These are phyloP conservation scores for Angophora floribunda DNA, from an alignment of 345 rosid genomes.

Conservation along the genomic window DNA sequence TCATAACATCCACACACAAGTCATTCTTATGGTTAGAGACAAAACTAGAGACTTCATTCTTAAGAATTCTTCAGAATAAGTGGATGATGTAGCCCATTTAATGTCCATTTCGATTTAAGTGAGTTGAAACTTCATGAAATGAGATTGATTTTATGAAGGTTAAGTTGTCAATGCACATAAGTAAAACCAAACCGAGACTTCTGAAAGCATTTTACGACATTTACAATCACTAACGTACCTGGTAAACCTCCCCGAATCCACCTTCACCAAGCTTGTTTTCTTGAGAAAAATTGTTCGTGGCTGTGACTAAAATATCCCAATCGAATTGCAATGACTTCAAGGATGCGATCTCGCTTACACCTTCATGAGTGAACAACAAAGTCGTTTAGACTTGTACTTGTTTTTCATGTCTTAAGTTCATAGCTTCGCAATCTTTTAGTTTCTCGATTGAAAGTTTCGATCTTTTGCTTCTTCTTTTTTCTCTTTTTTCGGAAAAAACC, in stretches of 20 bases:
- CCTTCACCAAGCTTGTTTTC: slow-evolving; percentile 41
- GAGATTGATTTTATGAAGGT: not conserved
- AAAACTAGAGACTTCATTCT: not conserved
- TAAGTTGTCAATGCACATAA: not conserved
- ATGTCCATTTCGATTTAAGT: not conserved
- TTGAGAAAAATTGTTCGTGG: slow-evolving; percentile 23
- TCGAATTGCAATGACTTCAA: slow-evolving; percentile 3
- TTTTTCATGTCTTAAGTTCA: too few relatives aligned
- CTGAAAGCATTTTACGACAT: not conserved
- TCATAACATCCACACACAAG: not conserved
- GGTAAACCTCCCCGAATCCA: slow-evolving; percentile 22
- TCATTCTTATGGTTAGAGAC: not conserved
- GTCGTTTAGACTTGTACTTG: not conserved
- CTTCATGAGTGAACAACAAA: slow-evolving; percentile 1
- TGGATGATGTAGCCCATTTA: not conserved
- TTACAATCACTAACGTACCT: not conserved
- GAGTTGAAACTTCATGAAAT: not conserved
- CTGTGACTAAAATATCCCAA: slow-evolving; percentile 4
- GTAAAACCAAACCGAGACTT: not conserved
- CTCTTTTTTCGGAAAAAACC: too few relatives aligned
- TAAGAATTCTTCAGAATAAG: not conserved
- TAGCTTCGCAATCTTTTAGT: too few relatives aligned
- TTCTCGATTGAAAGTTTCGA: too few relatives aligned
- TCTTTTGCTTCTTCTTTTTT: not conserved
- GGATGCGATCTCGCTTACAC: not conserved